Conservation (phyloP, 2,329 filamentous ascomycete species). For the Cladophialophora chaetospira region DNA sequence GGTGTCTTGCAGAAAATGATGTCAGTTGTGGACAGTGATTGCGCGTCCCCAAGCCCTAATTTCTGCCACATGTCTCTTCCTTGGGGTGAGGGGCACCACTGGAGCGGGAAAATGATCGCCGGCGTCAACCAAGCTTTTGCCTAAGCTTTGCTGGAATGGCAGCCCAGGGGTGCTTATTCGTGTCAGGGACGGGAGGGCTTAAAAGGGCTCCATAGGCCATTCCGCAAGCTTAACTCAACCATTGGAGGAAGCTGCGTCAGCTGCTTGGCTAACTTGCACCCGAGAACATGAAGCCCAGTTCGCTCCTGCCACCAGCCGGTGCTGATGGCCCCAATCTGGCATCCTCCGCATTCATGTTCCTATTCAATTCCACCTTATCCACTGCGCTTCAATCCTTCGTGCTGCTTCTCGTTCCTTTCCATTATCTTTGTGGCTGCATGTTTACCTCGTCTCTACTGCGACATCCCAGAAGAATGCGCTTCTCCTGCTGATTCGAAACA, state of each 20-base stretch:
- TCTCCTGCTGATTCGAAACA: background rate
- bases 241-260: slow-evolving; percentile 10
- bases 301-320: background rate
- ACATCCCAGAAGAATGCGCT: background rate
- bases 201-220: background rate
- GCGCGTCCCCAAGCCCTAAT: slow-evolving; percentile 1
- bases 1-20: background rate
- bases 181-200: background rate
- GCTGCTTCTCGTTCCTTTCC: background rate
- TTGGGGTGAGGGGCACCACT: background rate
- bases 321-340: background rate
- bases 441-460: background rate
- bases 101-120: background rate
- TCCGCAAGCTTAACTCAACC: background rate
- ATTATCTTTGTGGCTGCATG: background rate
- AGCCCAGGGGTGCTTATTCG: background rate
- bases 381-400: background rate
- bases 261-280: background rate
- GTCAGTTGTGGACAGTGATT: background rate
- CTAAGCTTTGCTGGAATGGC: background rate
- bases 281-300: background rate
- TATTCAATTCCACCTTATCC: background rate
- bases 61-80: too few relatives aligned
- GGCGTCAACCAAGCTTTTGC: slow-evolving; percentile 4
- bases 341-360: background rate